These are phyloP conservation scores for Phytophthora uliginosa DNA, from an alignment of 352 stramenopile species.

Conservation along the genomic window DNA sequence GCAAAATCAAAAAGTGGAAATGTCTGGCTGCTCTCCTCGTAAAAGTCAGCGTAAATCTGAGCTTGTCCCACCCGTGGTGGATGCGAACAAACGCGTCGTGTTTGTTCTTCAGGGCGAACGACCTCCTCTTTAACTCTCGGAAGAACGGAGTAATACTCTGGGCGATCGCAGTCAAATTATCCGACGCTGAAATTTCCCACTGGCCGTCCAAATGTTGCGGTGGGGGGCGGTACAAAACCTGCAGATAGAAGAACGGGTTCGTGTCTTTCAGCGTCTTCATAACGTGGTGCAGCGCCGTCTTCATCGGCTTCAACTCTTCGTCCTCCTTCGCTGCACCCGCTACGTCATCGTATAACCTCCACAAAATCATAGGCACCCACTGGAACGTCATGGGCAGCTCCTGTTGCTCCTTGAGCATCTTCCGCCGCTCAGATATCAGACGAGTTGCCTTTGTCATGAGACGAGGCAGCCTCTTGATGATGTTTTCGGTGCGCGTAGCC, in stretches of 20 bases:
- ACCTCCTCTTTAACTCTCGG: constrained; percentile 28
- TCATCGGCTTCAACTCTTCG: constrained; percentile 24
- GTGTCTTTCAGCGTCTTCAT: constrained; percentile 36
- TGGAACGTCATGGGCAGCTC: constrained; percentile 40
- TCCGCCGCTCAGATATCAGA: constrained; percentile 12
- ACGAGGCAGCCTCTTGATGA: constrained; percentile 22
- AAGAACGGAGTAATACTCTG: constrained; percentile 37
- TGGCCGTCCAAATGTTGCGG: constrained; percentile 15
- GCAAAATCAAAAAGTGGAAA: constrained; percentile 56
- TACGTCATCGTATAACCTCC: constrained; percentile 43
- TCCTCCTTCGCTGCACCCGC: background rate
- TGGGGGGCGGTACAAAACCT: constrained; percentile 55
- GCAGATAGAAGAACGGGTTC: constrained; percentile 56
- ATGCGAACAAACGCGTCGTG: constrained; percentile 14
- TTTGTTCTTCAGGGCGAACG: constrained; percentile 35
- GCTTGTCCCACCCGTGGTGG: constrained; percentile 37
- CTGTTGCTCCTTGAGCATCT: constrained; percentile 18
- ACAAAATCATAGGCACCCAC: constrained; percentile 48
- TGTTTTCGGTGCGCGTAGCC: background rate
- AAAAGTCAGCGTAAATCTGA: constrained; percentile 35
- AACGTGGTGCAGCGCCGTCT: constrained; percentile 39
- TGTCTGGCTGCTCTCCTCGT: constrained; percentile 39
- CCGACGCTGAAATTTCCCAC: constrained; percentile 35
- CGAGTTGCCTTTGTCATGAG: constrained; percentile 30
- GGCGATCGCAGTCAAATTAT: constrained; percentile 28